These are phyloP conservation scores for Rhizodiscina lignyota DNA, from an alignment of 495 filamentous ascomycete species.

Conservation along the genomic window DNA sequence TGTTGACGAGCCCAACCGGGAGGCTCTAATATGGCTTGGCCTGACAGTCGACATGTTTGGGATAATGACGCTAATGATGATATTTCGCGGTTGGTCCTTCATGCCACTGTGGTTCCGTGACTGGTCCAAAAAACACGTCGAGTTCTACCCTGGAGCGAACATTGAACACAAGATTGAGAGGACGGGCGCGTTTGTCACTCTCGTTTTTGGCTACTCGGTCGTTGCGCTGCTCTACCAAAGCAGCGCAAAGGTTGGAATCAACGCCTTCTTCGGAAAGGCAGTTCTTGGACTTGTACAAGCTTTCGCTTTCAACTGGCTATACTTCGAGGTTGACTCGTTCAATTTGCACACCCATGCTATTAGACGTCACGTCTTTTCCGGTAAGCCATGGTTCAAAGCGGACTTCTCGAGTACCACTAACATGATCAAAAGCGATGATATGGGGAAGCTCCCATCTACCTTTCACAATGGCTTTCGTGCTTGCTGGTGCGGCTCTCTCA, in stretches of 20 bases:
- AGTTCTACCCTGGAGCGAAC: constrained; percentile 37
- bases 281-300: constrained; percentile 38
- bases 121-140: constrained; percentile 26
- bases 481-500: constrained; percentile 33
- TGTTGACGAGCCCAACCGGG: constrained; percentile 25
- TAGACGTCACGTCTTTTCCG: constrained; percentile 25
- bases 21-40: constrained; percentile 32
- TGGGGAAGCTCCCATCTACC: neutral
- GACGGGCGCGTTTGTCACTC: constrained; percentile 40
- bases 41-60: constrained; percentile 30
- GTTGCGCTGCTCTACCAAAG: constrained; percentile 40
- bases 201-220: constrained; percentile 44
- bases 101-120: constrained; percentile 7
- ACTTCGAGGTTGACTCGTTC: constrained; percentile 41
- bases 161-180: constrained; percentile 44
- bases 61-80: constrained; percentile 13
- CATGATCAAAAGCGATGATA: neutral
- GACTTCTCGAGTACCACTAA: neutral
- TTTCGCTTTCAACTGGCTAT: constrained; percentile 46
- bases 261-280: constrained; percentile 45
- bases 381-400: constrained; percentile 14
- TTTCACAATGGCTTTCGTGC: constrained; percentile 41
- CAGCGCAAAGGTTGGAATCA: constrained; percentile 27
- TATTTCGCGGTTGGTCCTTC: constrained; percentile 16
- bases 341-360: constrained; percentile 41